Conservation (phyloP, 495 filamentous ascomycete species). For the Choiromyces venosus region DNA sequence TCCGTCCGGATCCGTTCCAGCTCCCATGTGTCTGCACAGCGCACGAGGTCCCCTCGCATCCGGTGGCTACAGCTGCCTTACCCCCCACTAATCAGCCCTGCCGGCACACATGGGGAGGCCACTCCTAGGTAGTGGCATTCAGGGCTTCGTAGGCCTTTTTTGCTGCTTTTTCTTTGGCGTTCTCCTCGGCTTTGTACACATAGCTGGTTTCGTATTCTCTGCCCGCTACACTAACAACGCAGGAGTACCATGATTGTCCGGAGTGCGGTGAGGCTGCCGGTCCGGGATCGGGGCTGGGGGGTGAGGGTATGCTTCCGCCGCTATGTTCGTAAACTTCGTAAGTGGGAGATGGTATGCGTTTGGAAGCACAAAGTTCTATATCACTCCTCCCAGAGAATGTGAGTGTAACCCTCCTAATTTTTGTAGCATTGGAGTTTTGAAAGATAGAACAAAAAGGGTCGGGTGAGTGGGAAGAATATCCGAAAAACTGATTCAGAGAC, state of each 20-base stretch:
- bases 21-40: constrained; percentile 26
- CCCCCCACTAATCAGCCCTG: constrained; percentile 36
- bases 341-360: constrained; percentile 33
- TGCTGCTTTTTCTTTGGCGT: constrained; percentile 39
- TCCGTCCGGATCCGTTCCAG: constrained; percentile 30
- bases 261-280: constrained; percentile 25
- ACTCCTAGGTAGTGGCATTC: constrained; percentile 27
- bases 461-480: constrained; percentile 22
- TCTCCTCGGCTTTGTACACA: constrained; percentile 41
- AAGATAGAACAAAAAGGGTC: constrained; percentile 19
- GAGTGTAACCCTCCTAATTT: constrained; percentile 23
- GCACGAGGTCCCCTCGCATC: constrained; percentile 27
- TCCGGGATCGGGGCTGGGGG: constrained; percentile 31
- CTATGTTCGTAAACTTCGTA: constrained; percentile 42
- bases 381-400: constrained; percentile 19
- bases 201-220: constrained; percentile 38
- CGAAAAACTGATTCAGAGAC: constrained; percentile 15
- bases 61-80: constrained; percentile 16
- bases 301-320: constrained; percentile 40
- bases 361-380: constrained; percentile 36
- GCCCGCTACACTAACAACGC: constrained; percentile 37
- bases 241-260: constrained; percentile 40
- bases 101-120: constrained; percentile 18
- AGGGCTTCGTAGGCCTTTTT: constrained; percentile 41
- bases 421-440: constrained; percentile 9